Percentiles rank a stretch among this genome's conserved stretches.
phyloP scores from a whole-genome alignment of 2,329 filamentous ascomycete species.

The Exophiala sp. region DNA sequence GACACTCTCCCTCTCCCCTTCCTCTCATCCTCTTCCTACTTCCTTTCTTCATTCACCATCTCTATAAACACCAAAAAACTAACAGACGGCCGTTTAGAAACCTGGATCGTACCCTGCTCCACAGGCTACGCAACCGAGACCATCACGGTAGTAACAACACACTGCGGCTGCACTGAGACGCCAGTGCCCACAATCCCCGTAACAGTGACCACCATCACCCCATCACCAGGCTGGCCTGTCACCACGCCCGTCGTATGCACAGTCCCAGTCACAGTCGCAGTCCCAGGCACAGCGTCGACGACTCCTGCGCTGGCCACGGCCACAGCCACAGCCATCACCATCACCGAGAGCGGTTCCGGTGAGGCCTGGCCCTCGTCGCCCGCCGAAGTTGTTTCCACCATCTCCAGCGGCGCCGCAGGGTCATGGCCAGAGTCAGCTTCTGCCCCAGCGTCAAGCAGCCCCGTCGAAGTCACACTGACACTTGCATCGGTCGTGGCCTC shows the following conservation, averaged over 20 bases:
- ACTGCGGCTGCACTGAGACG: constrained; percentile 18
- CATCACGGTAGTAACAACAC: constrained; percentile 11
- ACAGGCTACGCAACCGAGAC: constrained; percentile 15
- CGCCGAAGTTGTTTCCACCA: not conserved
- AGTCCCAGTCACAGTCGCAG: constrained; percentile 2
- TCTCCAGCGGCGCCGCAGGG: not conserved
- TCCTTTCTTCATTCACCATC: not conserved
- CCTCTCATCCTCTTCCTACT: too few relatives aligned
- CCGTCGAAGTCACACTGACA: not conserved
- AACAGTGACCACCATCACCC: constrained; percentile 13
- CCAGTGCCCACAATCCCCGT: constrained; percentile 11
- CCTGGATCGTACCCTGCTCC: constrained; percentile 12
- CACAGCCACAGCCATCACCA: not conserved
- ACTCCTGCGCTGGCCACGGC: not conserved
- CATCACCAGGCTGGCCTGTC: constrained; percentile 10
- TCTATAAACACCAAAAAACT: not conserved
- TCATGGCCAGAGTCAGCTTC: not conserved
- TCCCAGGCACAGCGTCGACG: not conserved
- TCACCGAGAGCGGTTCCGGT: not conserved
- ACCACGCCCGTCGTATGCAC: constrained; percentile 7
- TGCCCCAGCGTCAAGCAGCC: not conserved
- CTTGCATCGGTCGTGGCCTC: not conserved
- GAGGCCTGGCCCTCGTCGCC: not conserved
- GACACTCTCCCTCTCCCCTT: too few relatives aligned
- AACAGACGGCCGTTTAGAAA: not conserved